Base-by-base conservation (phyloP, 305 asterid genomes). In the Fraxinus baroniana region DNA sequence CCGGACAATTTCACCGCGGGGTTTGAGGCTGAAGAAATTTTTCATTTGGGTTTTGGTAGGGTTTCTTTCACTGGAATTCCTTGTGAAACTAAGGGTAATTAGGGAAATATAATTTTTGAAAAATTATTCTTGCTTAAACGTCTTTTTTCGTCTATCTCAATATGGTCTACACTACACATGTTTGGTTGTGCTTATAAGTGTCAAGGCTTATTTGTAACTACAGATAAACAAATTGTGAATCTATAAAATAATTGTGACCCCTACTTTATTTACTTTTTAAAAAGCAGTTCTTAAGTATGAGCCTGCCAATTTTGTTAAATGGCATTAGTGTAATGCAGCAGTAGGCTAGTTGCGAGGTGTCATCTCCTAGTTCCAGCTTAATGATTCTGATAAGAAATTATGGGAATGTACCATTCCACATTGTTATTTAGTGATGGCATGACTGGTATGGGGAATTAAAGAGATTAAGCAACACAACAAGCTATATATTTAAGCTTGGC, bases 41-140 rank as follows among this genome's bases (percentile, higher is more conserved):
- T 92, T 24, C 97, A 93, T 84, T 82, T 94, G 95, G 93, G 94
- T 76, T 93, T 94, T 87, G 98, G 98, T 4, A 92, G 98, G 90
- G 95, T 93, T 86, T 94, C 98, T 18, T 93, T 90, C 52, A 91
- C 93, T 46, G 96, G 95, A 46, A 74, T 89, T 71, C 87, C 85
- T 64, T 78, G 83, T 35, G 89, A 83, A n/a, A 79, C 75, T 68
- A 89, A 86, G 89, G 87, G 83, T 78, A 88, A 77, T 83, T 88
- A 82, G 74, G 90, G 86, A 24, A 78, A 37, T 75, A 81, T 33
- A 8, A 4, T 3, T 72, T 71, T 44, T 80, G 24, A 66, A 37
- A 70, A 32, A 46, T 78, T 26, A 22, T 77, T 80, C 41, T 79
- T 78, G 72, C 49, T 52, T 76, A 7, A 18, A 18, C 70, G 18